Base-by-base conservation (phyloP, 306 rosid genomes). In the Medicago lupulina region DNA sequence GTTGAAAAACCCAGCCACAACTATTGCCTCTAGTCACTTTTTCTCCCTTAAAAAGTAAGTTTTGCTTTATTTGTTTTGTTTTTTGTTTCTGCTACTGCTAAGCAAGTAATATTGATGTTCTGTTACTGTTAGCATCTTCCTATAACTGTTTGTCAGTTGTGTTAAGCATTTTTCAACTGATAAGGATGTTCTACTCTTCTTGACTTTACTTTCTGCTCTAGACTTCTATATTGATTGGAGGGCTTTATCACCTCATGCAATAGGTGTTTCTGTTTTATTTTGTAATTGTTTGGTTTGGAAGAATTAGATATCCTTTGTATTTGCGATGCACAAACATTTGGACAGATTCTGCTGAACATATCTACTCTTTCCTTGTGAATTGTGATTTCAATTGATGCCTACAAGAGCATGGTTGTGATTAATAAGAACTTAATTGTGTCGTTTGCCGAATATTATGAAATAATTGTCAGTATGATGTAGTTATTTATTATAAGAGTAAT, bases 371-470 rank as follows among this genome's bases (percentile, higher is more conserved):
- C 38, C 6, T n/a, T n/a, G n/a, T n/a, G n/a, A n/a, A n/a, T n/a
- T 34, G 38, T 0, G 38, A 34, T 34, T 5, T 34, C 38, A 34
- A 34, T 50, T 50, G 55, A 50, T n/a, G 41, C 41, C 19, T 8
- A 61, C 60, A 47, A 63, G 79, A 63, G 59, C 41, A 60, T 43
- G 49, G 3, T 43, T 43, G 49, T 13, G 10, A 46, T 55, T 60
- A 51, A 34, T 74, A 62, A 2, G 46, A 47, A 40, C 75, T 66
- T 49, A 28, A 19, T 28, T 17, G n/a, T 47, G 49, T 51, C 38
- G 49, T 67, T 55, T 54, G 38, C 39, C 5, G 16, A 76, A 57
- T 67, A n/a, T 43, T 17, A 41, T 54, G 80, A 67, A 67, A 38
- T 41, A 39, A 3, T 23, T n/a, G n/a, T 16, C 21, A 19, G 58